Evolutionary conservation across 257 asterid genomes (phyloP), one percentile per base, ranked within the genome.

Genomic region (Capsicum baccatum): DNA sequence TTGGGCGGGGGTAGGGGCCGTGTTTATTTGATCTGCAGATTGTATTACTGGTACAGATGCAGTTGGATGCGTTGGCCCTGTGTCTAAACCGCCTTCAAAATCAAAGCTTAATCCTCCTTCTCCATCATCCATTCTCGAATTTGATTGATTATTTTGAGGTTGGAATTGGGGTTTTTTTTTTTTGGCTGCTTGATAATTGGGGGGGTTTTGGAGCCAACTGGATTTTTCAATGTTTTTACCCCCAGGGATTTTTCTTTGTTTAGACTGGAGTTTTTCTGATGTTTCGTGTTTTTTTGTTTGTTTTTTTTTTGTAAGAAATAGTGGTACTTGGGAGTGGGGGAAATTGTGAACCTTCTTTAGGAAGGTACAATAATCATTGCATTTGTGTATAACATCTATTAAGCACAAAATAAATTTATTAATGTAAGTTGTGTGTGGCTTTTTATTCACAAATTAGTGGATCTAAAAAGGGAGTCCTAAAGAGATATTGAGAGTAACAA

Each of bases 71-170:
- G 92, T 58, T 13, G 97, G 97, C 54, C 92, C 94, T 17, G 92
- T 37, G 57, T 94, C 99, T 42, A 94, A 83, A 2, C 97, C 97
- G 42, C 97, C 99, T 85, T 96, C 99, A 74, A 96, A 94, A 87
- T 96, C 99, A 84, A 94, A 96, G 88, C 97, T 96, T 58, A 96
- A 87, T 79, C 92, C 99, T 60, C 99, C 99, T 81, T 95, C 99
- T 48, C 97, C 99, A 7, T 94, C 99, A 37, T 96, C 99, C 98
- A 94, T 39, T 39, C 44, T 39, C 5, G 5, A 3, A 3, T 39
- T 39, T 39, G 44, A 39, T 39, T 3, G 44, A 3, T 39, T 3
- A 39, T 39, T 39, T 39, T 39, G 44, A 39, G 4, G 4, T 39
- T 39, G 4, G 5, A 39, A 39, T 39, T 39, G 44, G 44, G 44